These are phyloP conservation scores for Calonectria pseudoreteaudii DNA, from an alignment of 2,329 filamentous ascomycete species.

Conservation along the genomic window DNA sequence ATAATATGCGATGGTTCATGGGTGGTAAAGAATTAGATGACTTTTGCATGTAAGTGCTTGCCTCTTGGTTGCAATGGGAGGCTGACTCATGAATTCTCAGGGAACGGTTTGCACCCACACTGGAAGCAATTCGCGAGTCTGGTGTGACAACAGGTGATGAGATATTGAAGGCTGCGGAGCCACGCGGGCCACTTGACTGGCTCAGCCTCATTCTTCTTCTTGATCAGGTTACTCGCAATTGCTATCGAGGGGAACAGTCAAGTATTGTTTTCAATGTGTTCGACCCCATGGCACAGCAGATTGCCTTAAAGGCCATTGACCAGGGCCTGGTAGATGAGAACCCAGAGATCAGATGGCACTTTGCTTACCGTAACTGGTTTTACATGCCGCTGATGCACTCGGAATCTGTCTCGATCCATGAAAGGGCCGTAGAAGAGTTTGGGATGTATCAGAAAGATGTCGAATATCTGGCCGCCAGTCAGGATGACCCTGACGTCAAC, in stretches of 20 bases:
- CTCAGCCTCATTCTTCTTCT: constrained; percentile 68
- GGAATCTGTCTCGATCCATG: constrained; percentile 61
- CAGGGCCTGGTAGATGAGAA: constrained; percentile 43
- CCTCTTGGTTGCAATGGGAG: fast-evolving
- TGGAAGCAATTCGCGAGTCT: constrained; percentile 48
- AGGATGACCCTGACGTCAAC: constrained; percentile 24
- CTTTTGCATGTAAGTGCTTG: constrained; percentile 48
- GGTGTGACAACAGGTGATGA: constrained; percentile 43
- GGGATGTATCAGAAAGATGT: constrained; percentile 48
- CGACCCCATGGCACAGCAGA: constrained; percentile 63
- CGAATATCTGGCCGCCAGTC: constrained; percentile 44
- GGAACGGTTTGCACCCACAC: constrained; percentile 45
- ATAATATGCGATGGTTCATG: constrained; percentile 50
- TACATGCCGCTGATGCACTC: constrained; percentile 71
- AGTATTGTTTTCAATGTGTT: constrained; percentile 64
- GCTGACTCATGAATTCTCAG: constrained; percentile 31
- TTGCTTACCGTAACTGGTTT: constrained; percentile 65
- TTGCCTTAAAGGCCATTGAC: constrained; percentile 53
- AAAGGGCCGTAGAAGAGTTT: constrained; percentile 48
- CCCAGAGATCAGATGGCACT: constrained; percentile 48
- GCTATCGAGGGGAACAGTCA: constrained; percentile 63
- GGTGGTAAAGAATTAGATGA: constrained; percentile 49
- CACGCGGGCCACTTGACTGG: constrained; percentile 48
- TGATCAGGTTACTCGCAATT: constrained; percentile 73
- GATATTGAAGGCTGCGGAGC: constrained; percentile 44